Percentiles rank a stretch among this genome's conserved stretches.
These are phyloP conservation scores for Tricholoma bakamatsutake DNA, from an alignment of 768 basidiomycete species.

Conservation along the genomic window DNA sequence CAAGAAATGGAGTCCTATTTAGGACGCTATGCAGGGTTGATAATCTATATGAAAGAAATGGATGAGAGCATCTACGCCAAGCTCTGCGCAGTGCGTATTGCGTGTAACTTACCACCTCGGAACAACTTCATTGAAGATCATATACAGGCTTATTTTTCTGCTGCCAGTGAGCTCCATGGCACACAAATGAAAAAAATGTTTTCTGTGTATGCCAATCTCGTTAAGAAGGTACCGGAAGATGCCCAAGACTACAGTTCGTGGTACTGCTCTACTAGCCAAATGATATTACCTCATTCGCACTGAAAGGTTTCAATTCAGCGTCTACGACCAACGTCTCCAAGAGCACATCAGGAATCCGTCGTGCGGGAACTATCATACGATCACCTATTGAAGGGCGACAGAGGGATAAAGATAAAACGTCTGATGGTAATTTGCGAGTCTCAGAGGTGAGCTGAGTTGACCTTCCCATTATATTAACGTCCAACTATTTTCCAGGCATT, in stretches of 20 bases:
- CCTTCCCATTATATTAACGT: not conserved
- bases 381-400: conserved; percentile 62
- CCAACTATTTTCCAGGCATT: conserved; percentile 53
- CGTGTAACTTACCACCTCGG: conserved; percentile 20
- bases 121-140: not conserved
- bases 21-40: conserved; percentile 81
- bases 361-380: conserved; percentile 83
- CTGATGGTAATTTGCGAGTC: conserved; percentile 57
- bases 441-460: conserved; percentile 54
- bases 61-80: conserved; percentile 85
- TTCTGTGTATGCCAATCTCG: conserved; percentile 43
- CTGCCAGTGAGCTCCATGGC: conserved; percentile 75
- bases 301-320: conserved; percentile 40
- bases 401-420: conserved; percentile 50
- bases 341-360: conserved; percentile 57
- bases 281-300: not conserved
- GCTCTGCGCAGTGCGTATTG: conserved; percentile 78
- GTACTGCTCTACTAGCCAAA: not conserved
- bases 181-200: conserved; percentile 76
- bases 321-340: conserved; percentile 39
- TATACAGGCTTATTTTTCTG: conserved; percentile 84
- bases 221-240: conserved; percentile 69
- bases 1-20: conserved; percentile 74
- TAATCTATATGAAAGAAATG: conserved; percentile 96
- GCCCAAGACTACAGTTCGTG: conserved; percentile 64